A percentile compares a stretch with the other conserved stretches of the same genome.
phyloP scores from a whole-genome alignment of 2,329 filamentous ascomycete genomes.

The Cadophora sp. region DNA sequence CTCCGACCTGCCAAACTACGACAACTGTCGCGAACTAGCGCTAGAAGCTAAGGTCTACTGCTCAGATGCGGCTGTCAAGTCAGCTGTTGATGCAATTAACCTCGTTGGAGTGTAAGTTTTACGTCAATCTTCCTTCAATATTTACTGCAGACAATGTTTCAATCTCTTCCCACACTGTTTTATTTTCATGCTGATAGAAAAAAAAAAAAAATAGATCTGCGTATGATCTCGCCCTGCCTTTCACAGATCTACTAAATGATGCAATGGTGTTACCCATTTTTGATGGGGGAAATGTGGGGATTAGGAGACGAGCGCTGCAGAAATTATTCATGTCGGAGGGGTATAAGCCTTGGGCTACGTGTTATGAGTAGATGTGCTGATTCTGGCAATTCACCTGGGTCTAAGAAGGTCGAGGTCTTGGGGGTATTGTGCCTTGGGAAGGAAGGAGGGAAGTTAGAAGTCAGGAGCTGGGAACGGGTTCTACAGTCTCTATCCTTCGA shows the following conservation, averaged over 20 bases:
- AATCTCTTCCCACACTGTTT: background rate
- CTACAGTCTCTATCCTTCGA: too few relatives aligned
- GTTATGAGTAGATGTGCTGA: background rate
- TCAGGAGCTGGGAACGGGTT: too few relatives aligned
- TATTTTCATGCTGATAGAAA: background rate
- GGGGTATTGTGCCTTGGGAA: too few relatives aligned
- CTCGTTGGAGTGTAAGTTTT: slow-evolving; percentile 56
- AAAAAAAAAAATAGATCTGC: slow-evolving; percentile 15
- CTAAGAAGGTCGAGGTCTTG: too few relatives aligned
- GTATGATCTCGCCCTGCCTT: slow-evolving; percentile 34
- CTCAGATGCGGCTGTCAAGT: slow-evolving; percentile 55
- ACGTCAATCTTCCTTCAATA: background rate
- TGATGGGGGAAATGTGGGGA: slow-evolving; percentile 60
- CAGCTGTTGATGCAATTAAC: slow-evolving; percentile 56
- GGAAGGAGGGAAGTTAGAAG: too few relatives aligned
- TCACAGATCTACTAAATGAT: slow-evolving; percentile 53
- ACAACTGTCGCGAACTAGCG: slow-evolving; percentile 50
- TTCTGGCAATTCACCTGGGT: too few relatives aligned
- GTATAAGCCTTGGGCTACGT: slow-evolving; percentile 54
- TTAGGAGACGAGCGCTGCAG: slow-evolving; percentile 56
- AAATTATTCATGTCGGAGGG: slow-evolving; percentile 50
- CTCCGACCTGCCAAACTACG: slow-evolving; percentile 45
- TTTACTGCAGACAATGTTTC: background rate
- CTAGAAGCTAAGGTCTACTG: slow-evolving; percentile 58
- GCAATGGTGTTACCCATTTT: slow-evolving; percentile 56